Base-by-base conservation (phyloP, 179 eudicot species). In the Corrigiola litoralis region DNA sequence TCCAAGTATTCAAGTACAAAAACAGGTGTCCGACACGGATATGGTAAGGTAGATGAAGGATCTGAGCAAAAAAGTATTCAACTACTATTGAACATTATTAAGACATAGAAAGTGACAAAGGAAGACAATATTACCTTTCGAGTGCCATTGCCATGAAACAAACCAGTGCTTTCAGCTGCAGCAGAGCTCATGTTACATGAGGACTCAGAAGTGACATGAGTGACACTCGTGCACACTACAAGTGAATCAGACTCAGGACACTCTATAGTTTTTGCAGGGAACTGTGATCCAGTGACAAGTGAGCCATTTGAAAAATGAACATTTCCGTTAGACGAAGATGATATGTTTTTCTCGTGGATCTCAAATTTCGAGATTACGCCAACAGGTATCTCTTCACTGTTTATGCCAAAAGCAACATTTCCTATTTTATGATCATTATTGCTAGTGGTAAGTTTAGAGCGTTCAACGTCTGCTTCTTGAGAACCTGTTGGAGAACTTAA, bases 101-200 rank as follows among this genome's bases (percentile, higher is more conserved):
- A 0, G 58, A 64, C 16, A 36, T 34, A 10, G 28, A 20, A 24
- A 9, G 10, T 14, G 10, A 49, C n/a, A 11, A 23, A 5, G 11
- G 2, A 34, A 27, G 3, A 3, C 5, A 20, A 23, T 28, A 51
- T 53, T 64, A 66, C 76, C 76, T 58, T 58, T 8, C 66, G 66
- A 24, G 41, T 40, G 20, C 53, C 61, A 18, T 37, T 51, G 33
- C 41, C 62, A 52, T 49, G 55, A 32, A 33, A n/a, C 8, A 59
- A 11, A 51, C 46, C 59, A 41, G 61, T 13, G 37, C 45, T 59
- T 24, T 66, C 76, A 61, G 18, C 72, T 11, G 37, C 47, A 66
- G 41, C 72, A n/a, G 76, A 66, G 16, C 65, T 44, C 32, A 57
- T 38, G 56, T 75, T 71, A 60, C 76, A 63, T 16, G 65, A 46